phyloP scores from a whole-genome alignment of 208 protist species.

The Leptomonas pyrrhocoris region DNA sequence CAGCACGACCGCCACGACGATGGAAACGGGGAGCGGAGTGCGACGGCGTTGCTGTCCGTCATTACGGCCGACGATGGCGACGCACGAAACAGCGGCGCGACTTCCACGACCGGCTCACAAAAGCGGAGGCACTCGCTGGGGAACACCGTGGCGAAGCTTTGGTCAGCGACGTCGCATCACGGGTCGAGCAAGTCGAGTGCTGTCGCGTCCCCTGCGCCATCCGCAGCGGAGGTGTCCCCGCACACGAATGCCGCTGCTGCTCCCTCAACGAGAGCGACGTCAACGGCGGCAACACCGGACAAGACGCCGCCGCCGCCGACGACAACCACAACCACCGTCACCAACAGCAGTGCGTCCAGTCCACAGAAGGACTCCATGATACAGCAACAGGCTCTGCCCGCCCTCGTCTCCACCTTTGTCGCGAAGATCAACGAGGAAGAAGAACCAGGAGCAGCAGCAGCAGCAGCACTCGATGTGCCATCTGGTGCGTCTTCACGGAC shows the following conservation, averaged over 20 bases:
- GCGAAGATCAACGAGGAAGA: no score
- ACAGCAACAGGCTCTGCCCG: no score
- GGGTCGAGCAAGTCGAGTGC: neutral
- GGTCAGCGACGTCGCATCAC: neutral
- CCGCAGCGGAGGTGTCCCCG: neutral
- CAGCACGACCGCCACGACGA: neutral
- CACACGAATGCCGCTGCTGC: neutral
- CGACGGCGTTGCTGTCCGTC: neutral
- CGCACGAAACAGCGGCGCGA: neutral
- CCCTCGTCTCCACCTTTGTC: no score
- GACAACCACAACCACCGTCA: no score
- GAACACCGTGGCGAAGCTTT: conserved; percentile 2
- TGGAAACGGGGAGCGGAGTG: neutral
- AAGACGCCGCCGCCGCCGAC: no score
- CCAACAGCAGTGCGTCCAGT: no score
- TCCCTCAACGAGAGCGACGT: neutral
- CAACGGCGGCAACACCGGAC: neutral
- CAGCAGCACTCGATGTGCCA: neutral
- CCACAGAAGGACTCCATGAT: no score
- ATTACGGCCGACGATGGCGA: neutral
- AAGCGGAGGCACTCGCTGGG: neutral
- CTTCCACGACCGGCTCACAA: neutral
- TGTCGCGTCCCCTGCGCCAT: neutral
- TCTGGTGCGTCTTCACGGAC: neutral
- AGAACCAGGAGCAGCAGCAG: neutral